Conservation (phyloP, 106 monocot species). For the Agapanthus africanus region DNA sequence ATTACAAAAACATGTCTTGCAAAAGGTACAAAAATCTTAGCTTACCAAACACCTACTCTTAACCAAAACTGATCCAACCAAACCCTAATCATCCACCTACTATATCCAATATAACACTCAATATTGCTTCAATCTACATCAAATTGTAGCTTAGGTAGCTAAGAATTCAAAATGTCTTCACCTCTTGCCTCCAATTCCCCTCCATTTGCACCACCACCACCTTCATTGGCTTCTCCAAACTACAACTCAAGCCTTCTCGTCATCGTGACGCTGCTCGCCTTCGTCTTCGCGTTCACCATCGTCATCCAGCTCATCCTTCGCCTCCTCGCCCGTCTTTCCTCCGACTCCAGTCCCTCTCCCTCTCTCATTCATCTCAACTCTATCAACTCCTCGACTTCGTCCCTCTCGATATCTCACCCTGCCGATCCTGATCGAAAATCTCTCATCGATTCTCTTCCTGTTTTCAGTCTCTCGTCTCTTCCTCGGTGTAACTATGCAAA, state of each 20-base stretch:
- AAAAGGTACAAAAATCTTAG: not conserved
- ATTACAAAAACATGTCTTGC: not conserved
- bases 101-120: not conserved
- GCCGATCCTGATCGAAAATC: not conserved
- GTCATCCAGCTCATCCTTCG: slow-evolving; percentile 6
- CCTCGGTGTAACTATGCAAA: not conserved
- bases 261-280: slow-evolving; percentile 5
- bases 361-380: not conserved
- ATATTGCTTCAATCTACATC: not conserved
- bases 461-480: not conserved
- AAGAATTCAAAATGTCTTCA: slow-evolving; percentile 5
- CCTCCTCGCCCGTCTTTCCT: slow-evolving; percentile 10
- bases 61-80: not conserved
- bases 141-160: not conserved
- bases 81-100: not conserved
- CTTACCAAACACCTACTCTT: slow-evolving; percentile 12
- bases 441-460: slow-evolving; percentile 6
- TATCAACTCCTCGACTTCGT: not conserved
- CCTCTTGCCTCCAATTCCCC: not conserved
- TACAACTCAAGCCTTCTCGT: slow-evolving; percentile 12
- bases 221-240: not conserved
- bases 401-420: not conserved
- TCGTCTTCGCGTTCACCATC: slow-evolving; percentile 6
- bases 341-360: not conserved
- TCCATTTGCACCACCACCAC: too few species aligned